Evolutionary conservation across 2,329 filamentous ascomycete genomes (phyloP).

Genomic region (Penicillium polonicum): DNA sequence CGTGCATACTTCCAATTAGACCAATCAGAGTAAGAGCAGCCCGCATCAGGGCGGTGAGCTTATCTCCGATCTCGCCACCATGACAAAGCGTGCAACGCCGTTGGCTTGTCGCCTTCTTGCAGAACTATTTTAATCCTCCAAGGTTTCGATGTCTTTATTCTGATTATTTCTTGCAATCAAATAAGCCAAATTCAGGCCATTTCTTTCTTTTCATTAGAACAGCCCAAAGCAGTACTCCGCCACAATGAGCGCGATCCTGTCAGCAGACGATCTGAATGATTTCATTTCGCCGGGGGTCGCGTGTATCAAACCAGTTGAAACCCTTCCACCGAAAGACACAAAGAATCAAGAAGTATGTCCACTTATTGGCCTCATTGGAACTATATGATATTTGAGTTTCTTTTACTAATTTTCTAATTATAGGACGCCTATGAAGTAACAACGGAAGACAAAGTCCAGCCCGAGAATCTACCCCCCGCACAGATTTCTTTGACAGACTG

Average conservation of each 20-base stretch:
- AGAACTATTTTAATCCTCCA: constrained; percentile 6
- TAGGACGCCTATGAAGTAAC: constrained; percentile 78
- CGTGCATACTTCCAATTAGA: background rate
- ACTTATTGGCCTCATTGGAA: constrained; percentile 6
- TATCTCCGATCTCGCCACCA: constrained; percentile 37
- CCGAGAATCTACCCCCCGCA: constrained; percentile 65
- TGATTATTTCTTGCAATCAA: background rate
- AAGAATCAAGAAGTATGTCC: constrained; percentile 46
- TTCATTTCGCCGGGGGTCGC: constrained; percentile 97
- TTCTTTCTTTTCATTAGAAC: constrained; percentile 8
- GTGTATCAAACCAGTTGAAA: constrained; percentile 97
- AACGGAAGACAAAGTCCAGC: constrained; percentile 74
- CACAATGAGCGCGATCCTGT: constrained; percentile 94
- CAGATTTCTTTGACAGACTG: constrained; percentile 97
- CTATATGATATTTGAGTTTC: background rate
- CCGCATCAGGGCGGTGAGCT: constrained; percentile 25
- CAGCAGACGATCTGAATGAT: constrained; percentile 94
- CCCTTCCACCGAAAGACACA: constrained; percentile 66
- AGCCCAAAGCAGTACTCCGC: constrained; percentile 17
- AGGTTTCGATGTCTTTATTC: background rate
- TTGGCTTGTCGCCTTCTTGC: constrained; percentile 14
- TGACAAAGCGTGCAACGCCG: constrained; percentile 32
- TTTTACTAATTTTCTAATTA: constrained; percentile 22
- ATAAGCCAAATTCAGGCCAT: background rate
- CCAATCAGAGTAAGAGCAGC: background rate